Base-by-base conservation (phyloP, 768 basidiomycete genomes). In the Mrakia hoshinonis region DNA sequence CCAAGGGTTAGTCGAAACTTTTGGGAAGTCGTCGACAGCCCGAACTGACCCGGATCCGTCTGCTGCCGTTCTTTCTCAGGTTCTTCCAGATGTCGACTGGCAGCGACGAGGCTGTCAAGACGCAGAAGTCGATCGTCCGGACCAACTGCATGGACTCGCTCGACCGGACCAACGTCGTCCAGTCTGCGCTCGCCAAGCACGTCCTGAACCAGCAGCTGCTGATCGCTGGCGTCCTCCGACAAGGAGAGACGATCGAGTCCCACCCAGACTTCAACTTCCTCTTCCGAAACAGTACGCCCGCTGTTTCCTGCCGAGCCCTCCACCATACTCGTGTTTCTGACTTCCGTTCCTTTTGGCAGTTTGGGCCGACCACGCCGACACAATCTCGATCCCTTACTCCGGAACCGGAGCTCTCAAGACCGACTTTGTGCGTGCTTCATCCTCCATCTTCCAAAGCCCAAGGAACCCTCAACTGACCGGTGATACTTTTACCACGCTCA, bases 321-420 rank as follows among this genome's bases (percentile, higher is more conserved):
- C 20, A 22, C 15, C 18, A 13, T 18, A 43, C 4, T 46, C 49
- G 20, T n/a, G 39, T 66, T 6, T 2, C 51, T 22, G 12, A 43
- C n/a, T 26, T 66, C 26, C 7, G 11, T n/a, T 39, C 18, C 22
- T 29, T 46, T 13, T 15, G 20, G 22, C 38, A 98, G 95, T 98
- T 82, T 99, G 96, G 96, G 89, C 95, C 34, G 91, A 98, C 76
- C 95, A 98, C 77, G 96, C 91, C 18, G 92, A 99, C 79, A 83
- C 84, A 54, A 91, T 99, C 74, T 87, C 92, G 0, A 86, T 83
- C 58, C 93, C 95, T 0, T 99, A 99, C 80, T 90, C 88, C 58
- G 96, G 96, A 24, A 93, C 93, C 38, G 95, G 90, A 18, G 96
- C 96, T 1, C 80, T 99, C 75, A 99, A 99, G 80, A 91, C 92